A percentile compares a stretch with the other conserved stretches of the same genome.
Evolutionary conservation across 495 filamentous ascomycete genomes (phyloP).

Genomic region (Bombardia bombarda): DNA sequence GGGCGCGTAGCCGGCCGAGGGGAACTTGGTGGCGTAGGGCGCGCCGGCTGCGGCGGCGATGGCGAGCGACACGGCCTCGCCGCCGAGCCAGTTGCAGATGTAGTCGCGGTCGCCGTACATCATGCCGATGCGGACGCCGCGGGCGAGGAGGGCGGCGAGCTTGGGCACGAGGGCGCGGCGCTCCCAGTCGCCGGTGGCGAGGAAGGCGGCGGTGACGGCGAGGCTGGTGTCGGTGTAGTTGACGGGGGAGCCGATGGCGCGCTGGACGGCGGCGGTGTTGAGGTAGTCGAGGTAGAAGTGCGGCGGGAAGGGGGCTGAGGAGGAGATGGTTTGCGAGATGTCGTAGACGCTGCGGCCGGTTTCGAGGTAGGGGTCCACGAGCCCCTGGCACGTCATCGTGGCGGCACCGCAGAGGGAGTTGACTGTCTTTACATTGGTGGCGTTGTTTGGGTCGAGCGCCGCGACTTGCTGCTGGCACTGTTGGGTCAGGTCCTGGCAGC

Average conservation of each 20-base stretch:
- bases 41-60: conserved; percentile 31
- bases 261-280: conserved; percentile 53
- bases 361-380: conserved; percentile 38
- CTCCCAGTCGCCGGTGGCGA: conserved; percentile 43
- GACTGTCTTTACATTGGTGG: conserved; percentile 35
- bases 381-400: conserved; percentile 33
- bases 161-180: conserved; percentile 38
- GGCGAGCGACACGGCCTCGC: conserved; percentile 50
- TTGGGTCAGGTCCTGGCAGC: conserved; percentile 46
- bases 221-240: conserved; percentile 55
- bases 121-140: conserved; percentile 58
- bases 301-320: conserved; percentile 56
- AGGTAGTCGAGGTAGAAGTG: conserved; percentile 56
- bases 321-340: conserved; percentile 42
- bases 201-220: conserved; percentile 46
- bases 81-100: conserved; percentile 62
- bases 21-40: conserved; percentile 28
- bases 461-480: conserved; percentile 38
- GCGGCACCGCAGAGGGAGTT: conserved; percentile 40
- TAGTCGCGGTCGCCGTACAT: conserved; percentile 62
- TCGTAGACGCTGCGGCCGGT: conserved; percentile 55
- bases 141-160: conserved; percentile 43
- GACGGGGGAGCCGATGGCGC: conserved; percentile 54
- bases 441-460: conserved; percentile 35
- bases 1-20: conserved; percentile 43